Conservation (phyloP, 495 filamentous ascomycete genomes). For the Acidiella bohemica region DNA sequence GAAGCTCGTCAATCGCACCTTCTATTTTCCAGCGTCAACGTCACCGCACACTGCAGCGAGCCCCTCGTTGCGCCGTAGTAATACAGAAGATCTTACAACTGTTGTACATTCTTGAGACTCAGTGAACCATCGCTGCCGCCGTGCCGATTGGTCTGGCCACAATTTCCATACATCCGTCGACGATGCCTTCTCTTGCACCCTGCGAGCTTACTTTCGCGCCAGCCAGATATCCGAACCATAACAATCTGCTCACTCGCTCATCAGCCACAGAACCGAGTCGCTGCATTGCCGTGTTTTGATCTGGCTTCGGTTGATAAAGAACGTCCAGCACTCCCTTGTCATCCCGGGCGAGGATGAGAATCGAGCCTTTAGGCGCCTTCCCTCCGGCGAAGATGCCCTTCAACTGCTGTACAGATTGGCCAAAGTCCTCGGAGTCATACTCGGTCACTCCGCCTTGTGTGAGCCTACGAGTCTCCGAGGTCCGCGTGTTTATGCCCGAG, state of each 20-base stretch:
- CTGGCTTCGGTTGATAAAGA: slow-evolving; percentile 44
- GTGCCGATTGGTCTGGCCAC: slow-evolving; percentile 83
- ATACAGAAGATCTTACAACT: too few relatives aligned
- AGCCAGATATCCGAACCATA: slow-evolving; percentile 84
- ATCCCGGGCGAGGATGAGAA: slow-evolving; percentile 60
- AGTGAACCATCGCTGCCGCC: slow-evolving; percentile 54
- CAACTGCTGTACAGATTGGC: slow-evolving; percentile 56
- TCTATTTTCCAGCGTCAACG: not conserved
- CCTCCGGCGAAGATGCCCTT: slow-evolving; percentile 61
- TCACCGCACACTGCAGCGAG: slow-evolving; percentile 4
- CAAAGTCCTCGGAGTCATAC: slow-evolving; percentile 58
- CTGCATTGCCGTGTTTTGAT: slow-evolving; percentile 27
- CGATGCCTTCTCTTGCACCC: slow-evolving; percentile 61
- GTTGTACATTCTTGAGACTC: too few relatives aligned
- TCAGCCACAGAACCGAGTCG: slow-evolving; percentile 59
- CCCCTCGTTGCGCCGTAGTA: too few relatives aligned
- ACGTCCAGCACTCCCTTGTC: slow-evolving; percentile 50
- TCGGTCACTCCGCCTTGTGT: slow-evolving; percentile 14
- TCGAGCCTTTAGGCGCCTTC: slow-evolving; percentile 58
- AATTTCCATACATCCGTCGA: slow-evolving; percentile 76
- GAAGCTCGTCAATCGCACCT: not conserved
- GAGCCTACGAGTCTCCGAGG: slow-evolving; percentile 29
- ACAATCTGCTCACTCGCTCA: slow-evolving; percentile 60
- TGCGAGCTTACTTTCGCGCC: slow-evolving; percentile 82
- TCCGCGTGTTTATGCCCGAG: slow-evolving; percentile 61